Base-by-base conservation (phyloP, 2,329 filamentous ascomycete genomes). In the Neobulgaria alba region DNA sequence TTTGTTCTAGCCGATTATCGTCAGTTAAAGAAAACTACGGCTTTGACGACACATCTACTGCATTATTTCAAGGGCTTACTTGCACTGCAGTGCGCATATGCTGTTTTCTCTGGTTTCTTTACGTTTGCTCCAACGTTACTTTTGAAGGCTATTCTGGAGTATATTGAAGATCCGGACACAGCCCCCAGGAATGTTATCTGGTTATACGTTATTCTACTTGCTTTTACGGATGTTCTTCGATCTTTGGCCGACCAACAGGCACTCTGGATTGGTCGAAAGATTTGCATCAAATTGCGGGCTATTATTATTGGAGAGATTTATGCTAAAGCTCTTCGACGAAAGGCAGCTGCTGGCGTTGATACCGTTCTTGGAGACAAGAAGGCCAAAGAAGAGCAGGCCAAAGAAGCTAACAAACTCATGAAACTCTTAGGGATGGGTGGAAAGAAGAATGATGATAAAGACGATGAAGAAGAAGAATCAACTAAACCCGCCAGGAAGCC, bases 251-350 rank as follows among this genome's bases (percentile, higher is more conserved):
- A 92, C 61, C 85, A 84, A 15, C 85, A 92, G 61, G 85, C 87
- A 7, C 71, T 98, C 0, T 98, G 86, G 85, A 83, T 94, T 44
- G 92, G 92, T 12, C 82, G 92, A 41, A 95, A 88, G 63, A 85
- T 96, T 47, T 95, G 89, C 63, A 90, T 98, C 54, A 82, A 87
- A 47, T 72, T 96, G 32, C 83, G 90, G 48, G 89, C 92, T 37
- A 92, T 98, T 57, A 88, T 98, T 47, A 87, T 98, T 51, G 92
- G 92, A 41, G 92, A 98, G 57, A 92, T 98, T 34, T 98, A 98
- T 61, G 85, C 88, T 42, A 98, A 98, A 66, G 87, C 92, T 1
- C 72, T 98, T 14, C 80, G 93, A 49, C 81, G 92, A 53, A 94
- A 94, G 63, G 90, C 88, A 14, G 82, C 87, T 16, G 80, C 89